Evolutionary conservation across 2,329 filamentous ascomycete species (phyloP).

Genomic region (Magnaporthiopsis incrustans): DNA sequence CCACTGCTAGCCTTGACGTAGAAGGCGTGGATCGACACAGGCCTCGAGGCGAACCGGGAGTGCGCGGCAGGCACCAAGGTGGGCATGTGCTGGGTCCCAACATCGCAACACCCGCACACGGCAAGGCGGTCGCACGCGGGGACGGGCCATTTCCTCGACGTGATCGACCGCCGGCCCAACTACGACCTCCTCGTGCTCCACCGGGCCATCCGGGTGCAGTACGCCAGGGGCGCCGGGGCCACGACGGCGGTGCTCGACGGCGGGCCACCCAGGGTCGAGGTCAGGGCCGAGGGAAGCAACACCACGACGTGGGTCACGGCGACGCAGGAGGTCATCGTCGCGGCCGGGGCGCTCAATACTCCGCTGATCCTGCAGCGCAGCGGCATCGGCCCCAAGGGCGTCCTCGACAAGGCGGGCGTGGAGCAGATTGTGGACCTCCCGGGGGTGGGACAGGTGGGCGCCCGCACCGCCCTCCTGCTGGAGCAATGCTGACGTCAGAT

Average conservation of each 20-base stretch:
- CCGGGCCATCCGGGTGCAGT: slow-evolving; percentile 6
- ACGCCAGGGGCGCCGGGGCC: neutral
- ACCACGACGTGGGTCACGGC: slow-evolving; percentile 3
- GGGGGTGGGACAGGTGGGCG: neutral
- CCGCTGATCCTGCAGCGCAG: slow-evolving; percentile 51
- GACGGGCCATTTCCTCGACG: slow-evolving; percentile 5
- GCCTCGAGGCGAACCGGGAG: neutral
- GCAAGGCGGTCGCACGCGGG: slow-evolving; percentile 7
- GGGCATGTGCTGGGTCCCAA: slow-evolving; percentile 8
- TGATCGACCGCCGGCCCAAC: slow-evolving; percentile 5
- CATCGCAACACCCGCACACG: slow-evolving; percentile 7
- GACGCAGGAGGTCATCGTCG: slow-evolving; percentile 44
- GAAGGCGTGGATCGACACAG: slow-evolving; percentile 2
- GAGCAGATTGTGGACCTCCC: slow-evolving; percentile 9
- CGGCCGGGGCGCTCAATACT: slow-evolving; percentile 46
- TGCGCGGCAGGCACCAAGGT: slow-evolving; percentile 4
- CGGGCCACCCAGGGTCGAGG: neutral
- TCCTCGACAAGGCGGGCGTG: slow-evolving; percentile 10
- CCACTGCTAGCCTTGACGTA: neutral
- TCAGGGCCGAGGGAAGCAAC: neutral
- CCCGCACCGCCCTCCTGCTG: too few species aligned
- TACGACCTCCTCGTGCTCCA: slow-evolving; percentile 5
- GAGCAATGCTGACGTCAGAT: neutral
- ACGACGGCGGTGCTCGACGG: neutral
- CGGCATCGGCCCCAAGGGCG: slow-evolving; percentile 38